Conservation (phyloP, 163 green algal genomes). For the Volvox carteri region DNA sequence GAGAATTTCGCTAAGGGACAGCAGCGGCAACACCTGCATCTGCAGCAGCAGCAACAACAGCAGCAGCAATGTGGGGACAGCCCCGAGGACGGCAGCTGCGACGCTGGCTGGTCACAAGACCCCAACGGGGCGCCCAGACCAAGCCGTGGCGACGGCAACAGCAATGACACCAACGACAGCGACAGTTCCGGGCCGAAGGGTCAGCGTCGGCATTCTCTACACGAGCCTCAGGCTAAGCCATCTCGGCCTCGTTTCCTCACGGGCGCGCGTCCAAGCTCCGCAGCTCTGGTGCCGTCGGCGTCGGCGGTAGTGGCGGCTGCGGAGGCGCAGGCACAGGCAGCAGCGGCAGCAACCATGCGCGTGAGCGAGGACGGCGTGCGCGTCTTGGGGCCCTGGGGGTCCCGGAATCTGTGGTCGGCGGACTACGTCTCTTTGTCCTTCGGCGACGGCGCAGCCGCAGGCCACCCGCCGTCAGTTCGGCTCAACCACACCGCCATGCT, state of each 20-base stretch:
- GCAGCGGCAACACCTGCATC: too few species aligned
- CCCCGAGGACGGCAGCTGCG: background rate
- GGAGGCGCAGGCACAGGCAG: too few species aligned
- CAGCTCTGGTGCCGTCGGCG: background rate
- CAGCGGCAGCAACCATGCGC: background rate
- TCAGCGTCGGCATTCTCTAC: too few species aligned
- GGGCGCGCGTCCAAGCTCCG: background rate
- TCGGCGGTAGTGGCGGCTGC: constrained; percentile 3
- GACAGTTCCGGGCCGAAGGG: too few species aligned
- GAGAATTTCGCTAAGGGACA: too few species aligned
- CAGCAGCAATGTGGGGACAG: background rate
- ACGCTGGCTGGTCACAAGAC: too few species aligned
- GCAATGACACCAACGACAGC: too few species aligned
- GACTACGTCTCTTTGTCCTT: constrained; percentile 11
- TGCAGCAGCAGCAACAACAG: background rate
- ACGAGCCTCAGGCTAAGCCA: too few species aligned
- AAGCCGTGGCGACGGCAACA: too few species aligned
- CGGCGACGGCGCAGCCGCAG: background rate
- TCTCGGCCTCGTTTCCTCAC: constrained; percentile 27
- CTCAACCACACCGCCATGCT: constrained; percentile 44
- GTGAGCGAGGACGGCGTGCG: background rate
- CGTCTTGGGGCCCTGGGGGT: background rate
- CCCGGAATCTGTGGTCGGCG: constrained; percentile 11
- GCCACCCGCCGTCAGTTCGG: background rate
- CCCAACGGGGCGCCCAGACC: too few species aligned